These are phyloP conservation scores for Monilinia fructicola DNA, from an alignment of 2,329 filamentous ascomycete species.

Conservation along the genomic window DNA sequence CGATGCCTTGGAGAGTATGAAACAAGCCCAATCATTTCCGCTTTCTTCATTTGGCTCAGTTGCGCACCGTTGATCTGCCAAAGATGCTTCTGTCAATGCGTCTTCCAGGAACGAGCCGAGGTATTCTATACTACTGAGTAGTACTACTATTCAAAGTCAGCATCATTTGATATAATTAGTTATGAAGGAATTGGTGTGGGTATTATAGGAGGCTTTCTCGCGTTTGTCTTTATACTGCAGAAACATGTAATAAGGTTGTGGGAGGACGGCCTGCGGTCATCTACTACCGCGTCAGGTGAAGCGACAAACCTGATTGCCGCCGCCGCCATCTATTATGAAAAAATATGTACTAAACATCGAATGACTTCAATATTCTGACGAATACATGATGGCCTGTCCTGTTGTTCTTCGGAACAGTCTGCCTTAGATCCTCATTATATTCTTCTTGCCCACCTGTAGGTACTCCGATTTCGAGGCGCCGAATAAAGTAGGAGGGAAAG, in stretches of 20 bases:
- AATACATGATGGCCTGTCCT: neutral
- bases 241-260: neutral
- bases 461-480: neutral
- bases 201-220: neutral
- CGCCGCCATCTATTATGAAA: neutral
- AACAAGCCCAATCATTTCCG: constrained; percentile 1
- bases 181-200: neutral
- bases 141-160: neutral
- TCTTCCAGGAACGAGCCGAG: neutral
- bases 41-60: neutral
- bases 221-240: neutral
- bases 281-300: constrained; percentile 2
- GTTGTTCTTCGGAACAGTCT: too few species aligned
- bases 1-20: constrained; percentile 1
- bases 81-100: constrained; percentile 8
- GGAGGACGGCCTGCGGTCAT: neutral
- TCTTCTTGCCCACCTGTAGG: neutral
- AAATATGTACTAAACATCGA: neutral
- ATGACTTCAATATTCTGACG: neutral
- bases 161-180: neutral
- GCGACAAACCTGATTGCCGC: neutral
- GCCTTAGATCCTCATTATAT: neutral
- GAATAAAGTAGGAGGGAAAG: neutral
- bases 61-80: constrained; percentile 8
- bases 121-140: neutral